Evolutionary conservation across 2,329 filamentous ascomycete species (phyloP).

Genomic region (Bisporella sp.): DNA sequence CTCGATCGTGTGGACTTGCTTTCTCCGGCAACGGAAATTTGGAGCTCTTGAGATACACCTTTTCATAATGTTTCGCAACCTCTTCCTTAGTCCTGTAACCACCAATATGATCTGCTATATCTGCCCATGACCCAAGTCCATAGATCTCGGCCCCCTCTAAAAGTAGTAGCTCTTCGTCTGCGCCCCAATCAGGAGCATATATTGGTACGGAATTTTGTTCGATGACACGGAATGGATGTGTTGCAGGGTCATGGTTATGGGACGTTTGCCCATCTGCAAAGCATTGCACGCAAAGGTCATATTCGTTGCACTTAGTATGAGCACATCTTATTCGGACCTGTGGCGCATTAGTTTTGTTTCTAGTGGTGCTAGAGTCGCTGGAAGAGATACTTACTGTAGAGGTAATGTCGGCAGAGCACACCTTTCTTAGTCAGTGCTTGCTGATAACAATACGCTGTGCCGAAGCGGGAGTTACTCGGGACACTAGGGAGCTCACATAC

Average conservation of each 20-base stretch:
- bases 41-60: constrained; percentile 77
- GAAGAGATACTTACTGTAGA: constrained; percentile 64
- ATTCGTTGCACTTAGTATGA: constrained; percentile 70
- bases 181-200: constrained; percentile 90
- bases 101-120: constrained; percentile 96
- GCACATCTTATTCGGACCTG: constrained; percentile 94
- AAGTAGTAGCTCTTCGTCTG: constrained; percentile 90
- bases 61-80: constrained; percentile 87
- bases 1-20: constrained; percentile 75
- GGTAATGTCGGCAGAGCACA: constrained; percentile 89
- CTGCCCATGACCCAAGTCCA: constrained; percentile 92
- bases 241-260: constrained; percentile 77
- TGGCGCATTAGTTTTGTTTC: neutral
- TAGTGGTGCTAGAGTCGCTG: neutral
- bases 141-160: constrained; percentile 95
- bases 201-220: constrained; percentile 98
- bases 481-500: constrained; percentile 35
- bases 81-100: constrained; percentile 93
- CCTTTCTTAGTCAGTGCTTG: neutral
- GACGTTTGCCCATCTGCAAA: constrained; percentile 78
- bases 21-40: constrained; percentile 81
- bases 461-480: neutral
- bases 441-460: neutral
- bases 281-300: constrained; percentile 93
- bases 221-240: constrained; percentile 87